Evolutionary conservation across 2,329 filamentous ascomycete species (phyloP).

Genomic region (Colletotrichum chrysophilum): DNA sequence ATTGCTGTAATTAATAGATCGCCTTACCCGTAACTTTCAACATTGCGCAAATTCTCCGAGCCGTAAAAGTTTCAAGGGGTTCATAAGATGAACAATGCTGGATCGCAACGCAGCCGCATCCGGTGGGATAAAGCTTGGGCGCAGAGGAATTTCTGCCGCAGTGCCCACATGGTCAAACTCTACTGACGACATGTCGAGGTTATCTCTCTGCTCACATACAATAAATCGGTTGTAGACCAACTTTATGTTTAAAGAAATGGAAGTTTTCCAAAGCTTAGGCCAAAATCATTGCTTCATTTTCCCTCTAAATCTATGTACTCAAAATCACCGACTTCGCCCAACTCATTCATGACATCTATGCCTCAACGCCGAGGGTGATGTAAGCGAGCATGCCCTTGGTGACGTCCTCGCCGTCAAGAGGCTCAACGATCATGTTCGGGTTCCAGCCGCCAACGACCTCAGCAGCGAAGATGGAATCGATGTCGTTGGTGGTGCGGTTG

Average conservation of each 20-base stretch:
- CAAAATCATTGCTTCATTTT: neutral
- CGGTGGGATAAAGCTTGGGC: neutral
- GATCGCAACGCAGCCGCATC: neutral
- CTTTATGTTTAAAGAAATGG: neutral
- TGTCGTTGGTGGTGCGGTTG: slow-evolving; percentile 11
- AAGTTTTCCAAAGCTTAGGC: neutral
- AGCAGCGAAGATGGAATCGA: slow-evolving; percentile 4
- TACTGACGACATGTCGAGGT: neutral
- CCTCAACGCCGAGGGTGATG: slow-evolving; percentile 9
- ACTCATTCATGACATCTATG: neutral
- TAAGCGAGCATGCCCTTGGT: slow-evolving; percentile 15
- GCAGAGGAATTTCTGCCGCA: neutral
- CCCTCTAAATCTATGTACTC: neutral
- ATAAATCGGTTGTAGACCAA: neutral
- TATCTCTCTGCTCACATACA: neutral
- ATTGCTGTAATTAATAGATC: neutral
- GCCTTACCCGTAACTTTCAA: neutral
- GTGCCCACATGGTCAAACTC: neutral
- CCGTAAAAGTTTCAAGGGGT: neutral
- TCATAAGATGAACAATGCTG: neutral
- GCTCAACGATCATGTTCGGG: slow-evolving; percentile 11
- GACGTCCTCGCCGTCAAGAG: slow-evolving; percentile 4
- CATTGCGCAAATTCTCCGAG: neutral
- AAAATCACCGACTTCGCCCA: neutral
- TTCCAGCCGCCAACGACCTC: slow-evolving; percentile 5